Evolutionary conservation across 2,329 filamentous ascomycete species (phyloP).

Genomic region (Alternaria angustiovoidea): DNA sequence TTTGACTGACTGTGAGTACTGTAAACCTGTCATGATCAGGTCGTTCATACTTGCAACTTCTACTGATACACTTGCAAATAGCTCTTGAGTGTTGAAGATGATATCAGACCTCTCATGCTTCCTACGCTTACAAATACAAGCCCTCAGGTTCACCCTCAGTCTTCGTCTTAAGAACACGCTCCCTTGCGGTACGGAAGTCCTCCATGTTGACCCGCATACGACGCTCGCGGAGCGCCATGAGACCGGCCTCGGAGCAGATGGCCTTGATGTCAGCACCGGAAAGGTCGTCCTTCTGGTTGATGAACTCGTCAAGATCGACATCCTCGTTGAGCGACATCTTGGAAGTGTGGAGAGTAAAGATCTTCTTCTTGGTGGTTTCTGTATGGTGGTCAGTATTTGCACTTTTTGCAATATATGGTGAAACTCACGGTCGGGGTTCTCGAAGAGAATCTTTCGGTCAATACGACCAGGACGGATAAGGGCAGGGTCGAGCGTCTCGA

Average conservation of each 20-base stretch:
- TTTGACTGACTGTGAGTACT: conserved; percentile 5
- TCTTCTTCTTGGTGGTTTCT: conserved; percentile 96
- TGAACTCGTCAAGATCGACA: conserved; percentile 98
- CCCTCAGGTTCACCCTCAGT: conserved; percentile 98
- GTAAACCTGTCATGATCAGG: conserved; percentile 13
- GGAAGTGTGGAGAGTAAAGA: conserved; percentile 95
- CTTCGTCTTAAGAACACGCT: conserved; percentile 97
- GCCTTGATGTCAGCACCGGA: conserved; percentile 98
- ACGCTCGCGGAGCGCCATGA: conserved; percentile 91
- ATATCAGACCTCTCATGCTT: neutral
- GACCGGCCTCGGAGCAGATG: conserved; percentile 95
- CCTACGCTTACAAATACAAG: conserved; percentile 81
- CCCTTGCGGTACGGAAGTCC: conserved; percentile 90
- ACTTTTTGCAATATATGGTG: neutral
- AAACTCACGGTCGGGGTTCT: conserved; percentile 72
- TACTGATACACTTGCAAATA: conserved; percentile 31
- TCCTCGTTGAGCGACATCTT: conserved; percentile 98
- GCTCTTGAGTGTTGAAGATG: conserved; percentile 9
- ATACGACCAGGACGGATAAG: conserved; percentile 97
- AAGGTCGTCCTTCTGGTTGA: conserved; percentile 96
- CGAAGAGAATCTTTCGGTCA: conserved; percentile 91
- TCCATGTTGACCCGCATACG: conserved; percentile 99
- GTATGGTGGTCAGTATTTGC: conserved; percentile 64
- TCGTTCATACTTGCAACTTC: conserved; percentile 4
- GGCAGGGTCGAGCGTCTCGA: conserved; percentile 94